Conservation (phyloP, 352 stramenopile species). For the Pythium vanterpoolii region DNA sequence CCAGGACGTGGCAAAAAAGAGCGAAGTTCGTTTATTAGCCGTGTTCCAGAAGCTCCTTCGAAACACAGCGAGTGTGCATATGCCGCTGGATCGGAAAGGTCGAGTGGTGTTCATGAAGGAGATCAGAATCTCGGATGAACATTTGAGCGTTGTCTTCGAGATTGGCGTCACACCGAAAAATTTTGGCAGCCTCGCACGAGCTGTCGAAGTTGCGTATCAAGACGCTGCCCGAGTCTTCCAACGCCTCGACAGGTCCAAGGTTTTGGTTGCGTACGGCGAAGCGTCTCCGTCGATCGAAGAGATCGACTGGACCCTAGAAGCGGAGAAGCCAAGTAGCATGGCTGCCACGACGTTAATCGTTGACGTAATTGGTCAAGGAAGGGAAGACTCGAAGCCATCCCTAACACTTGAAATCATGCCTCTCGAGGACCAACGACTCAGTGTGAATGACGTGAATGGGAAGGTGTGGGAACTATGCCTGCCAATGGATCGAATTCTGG, state of each 20-base stretch:
- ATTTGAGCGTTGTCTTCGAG: conserved; percentile 35
- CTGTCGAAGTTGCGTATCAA: conserved; percentile 28
- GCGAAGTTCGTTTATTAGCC: not conserved
- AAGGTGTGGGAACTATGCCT: conserved; percentile 43
- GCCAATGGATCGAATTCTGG: conserved; percentile 34
- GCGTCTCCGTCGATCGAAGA: not conserved
- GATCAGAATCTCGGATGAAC: conserved; percentile 22
- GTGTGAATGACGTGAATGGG: conserved; percentile 28
- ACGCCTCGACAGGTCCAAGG: conserved; percentile 20
- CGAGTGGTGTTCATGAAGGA: conserved; percentile 35
- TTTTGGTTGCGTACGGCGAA: not conserved
- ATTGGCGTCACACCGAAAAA: conserved; percentile 43
- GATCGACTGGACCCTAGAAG: conserved; percentile 23
- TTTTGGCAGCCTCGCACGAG: conserved; percentile 30
- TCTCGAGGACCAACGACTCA: conserved; percentile 46
- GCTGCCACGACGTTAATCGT: conserved; percentile 17
- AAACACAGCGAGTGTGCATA: conserved; percentile 26
- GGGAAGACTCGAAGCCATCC: conserved; percentile 24
- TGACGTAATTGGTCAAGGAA: conserved; percentile 29
- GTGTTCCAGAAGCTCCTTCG: conserved; percentile 44
- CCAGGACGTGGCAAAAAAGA: not conserved
- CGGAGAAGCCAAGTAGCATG: not conserved
- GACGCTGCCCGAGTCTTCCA: conserved; percentile 32
- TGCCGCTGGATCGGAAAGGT: conserved; percentile 42
- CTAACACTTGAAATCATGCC: conserved; percentile 39